Base-by-base conservation (phyloP, 495 filamentous ascomycete genomes). In the Schizothecium vesticola region DNA sequence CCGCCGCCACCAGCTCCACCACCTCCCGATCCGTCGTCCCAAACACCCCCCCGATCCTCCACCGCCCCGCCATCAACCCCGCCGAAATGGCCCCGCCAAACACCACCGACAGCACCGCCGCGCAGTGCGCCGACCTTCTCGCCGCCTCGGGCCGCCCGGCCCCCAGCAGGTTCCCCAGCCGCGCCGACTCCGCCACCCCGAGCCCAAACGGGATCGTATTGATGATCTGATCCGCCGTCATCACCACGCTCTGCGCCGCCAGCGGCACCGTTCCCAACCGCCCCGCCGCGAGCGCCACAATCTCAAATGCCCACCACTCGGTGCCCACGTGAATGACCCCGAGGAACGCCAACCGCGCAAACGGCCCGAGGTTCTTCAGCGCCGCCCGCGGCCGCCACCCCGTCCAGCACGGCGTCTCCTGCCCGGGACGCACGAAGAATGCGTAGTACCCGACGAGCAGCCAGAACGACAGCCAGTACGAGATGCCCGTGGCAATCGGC, bases 231-330 rank as follows among this genome's bases (percentile, higher is more conserved):
- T 97, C 93, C 0, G 92, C 90, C 0, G 93, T 97, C 93, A 96
- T 96, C 76, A 97, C 94, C 25, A 97, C 93, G 67, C 88, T 91
- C 74, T 97, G 93, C 1, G 93, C 89, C 9, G 93, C 94, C 1
- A 97, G 83, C 0, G 93, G 84, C 55, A 95, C 88, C 1, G 90
- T 94, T 3, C 93, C 93, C 0, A 97, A 83, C 13, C 88, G 83
- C 7, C 93, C 93, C 3, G 93, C 94, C 3, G 89, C 93, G 0
- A 97, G 82, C 1, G 93, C 92, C n/a, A 97, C 93, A 63, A 97
- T 96, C 78, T 96, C 93, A 72, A 96, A 96, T 0, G 93, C 93
- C 92, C 93, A 96, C 93, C 93, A 96, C 79, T 97, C 93, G 0
- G 92, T 96, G 11, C 93, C 93, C 25, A 97, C 90, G 72, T 96